Evolutionary conservation across 1,139 yeast genomes (phyloP), one percentile per base, ranked within the genome.

Genomic region (Pichia sp.): DNA sequence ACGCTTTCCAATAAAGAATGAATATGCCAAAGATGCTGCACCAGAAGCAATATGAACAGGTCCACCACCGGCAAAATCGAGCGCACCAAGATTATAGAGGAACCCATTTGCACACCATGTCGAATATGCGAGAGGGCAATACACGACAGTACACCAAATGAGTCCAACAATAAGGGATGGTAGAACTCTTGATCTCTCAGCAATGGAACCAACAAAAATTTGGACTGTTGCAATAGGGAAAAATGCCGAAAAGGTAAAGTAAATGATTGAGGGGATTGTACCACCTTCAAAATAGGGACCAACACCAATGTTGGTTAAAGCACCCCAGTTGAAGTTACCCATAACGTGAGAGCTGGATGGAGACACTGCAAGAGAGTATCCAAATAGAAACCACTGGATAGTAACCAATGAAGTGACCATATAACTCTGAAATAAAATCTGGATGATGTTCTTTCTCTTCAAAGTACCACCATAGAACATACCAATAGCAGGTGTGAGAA

Each of bases 51-150:
- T 63, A 52, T 67, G 72, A 25, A 67, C 72, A 4, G 72, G 72
- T 36, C 72, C 72, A 40, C 73, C 73, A 38, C 72, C 73, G 2
- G 72, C 72, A 44, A 66, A 66, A 49, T 67, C 73, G 35, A 67
- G 54, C 6, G 62, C 64, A 11, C 72, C 73, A 29, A 67, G 49
- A 23, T 56, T 59, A 37, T 50, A 57, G 33, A 67, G 53, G 67
- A 69, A 67, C 15, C 73, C 73, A 41, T 64, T 64, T 7, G 50
- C 52, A 30, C 59, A 60, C 73, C 73, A 67, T 8, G 67, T 64
- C 58, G 70, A 60, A 46, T 62, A 67, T 0, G 72, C 69, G 28
- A 62, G 51, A 9, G 72, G 70, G 41, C 69, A 65, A 48, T 67
- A 67, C 34, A 63, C 61, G 10, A 66, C 59, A 8, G 68, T 63